A percentile compares a stretch with the other conserved stretches of the same genome.
Conservation (phyloP, 1,284 basidiomycete species). For the Moesziomyces parantarcticus region DNA sequence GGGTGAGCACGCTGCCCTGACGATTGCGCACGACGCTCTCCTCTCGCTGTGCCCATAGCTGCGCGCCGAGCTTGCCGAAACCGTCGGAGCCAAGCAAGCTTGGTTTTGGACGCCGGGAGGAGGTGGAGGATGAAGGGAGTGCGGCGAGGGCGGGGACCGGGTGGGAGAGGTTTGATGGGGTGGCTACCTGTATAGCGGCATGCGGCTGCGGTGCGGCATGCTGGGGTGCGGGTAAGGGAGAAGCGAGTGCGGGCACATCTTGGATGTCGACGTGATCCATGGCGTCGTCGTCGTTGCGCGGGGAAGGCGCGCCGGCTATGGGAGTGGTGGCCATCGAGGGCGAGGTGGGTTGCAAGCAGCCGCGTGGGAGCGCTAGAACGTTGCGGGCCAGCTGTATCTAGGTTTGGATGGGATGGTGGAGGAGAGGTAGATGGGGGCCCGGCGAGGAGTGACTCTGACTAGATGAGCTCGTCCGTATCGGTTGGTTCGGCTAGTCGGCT, state of each 20-base stretch:
- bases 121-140: conserved; percentile 4
- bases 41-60: conserved; percentile 53
- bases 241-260: conserved; percentile 33
- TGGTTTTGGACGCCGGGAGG: conserved; percentile 16
- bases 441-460: no score
- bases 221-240: conserved; percentile 36
- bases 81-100: conserved; percentile 42
- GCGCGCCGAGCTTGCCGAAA: conserved; percentile 34
- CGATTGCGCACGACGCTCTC: conserved; percentile 82
- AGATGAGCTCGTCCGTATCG: no score
- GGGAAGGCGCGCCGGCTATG: conserved; percentile 1
- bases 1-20: conserved; percentile 84
- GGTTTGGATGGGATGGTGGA: no score
- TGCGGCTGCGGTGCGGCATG: conserved; percentile 3
- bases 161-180: conserved; percentile 3
- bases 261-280: conserved; percentile 8
- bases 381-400: no score
- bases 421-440: no score
- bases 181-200: background rate
- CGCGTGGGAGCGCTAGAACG: background rate
- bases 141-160: conserved; percentile 3
- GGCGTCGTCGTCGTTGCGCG: background rate
- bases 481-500: no score
- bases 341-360: background rate
- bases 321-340: conserved; percentile 22